Base-by-base conservation (phyloP, 345 rosid genomes). In the Lepidium africanum region DNA sequence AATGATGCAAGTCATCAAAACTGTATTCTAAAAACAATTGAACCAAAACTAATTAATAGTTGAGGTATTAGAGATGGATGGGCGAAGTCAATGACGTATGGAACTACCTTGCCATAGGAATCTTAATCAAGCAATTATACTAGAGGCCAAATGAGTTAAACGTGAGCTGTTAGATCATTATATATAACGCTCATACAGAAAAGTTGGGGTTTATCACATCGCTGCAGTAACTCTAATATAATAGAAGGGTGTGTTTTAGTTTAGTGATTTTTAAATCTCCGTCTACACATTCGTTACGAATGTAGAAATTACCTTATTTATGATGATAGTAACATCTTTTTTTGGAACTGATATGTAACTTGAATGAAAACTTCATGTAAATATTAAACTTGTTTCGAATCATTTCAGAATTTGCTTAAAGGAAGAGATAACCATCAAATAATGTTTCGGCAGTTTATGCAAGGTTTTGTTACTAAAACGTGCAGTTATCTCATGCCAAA, bases 1-100 rank as follows among this genome's bases (percentile, higher is more conserved):
- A 80, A 81, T 30, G 54, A 49, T 47, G 30, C 60, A 63, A 46
- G 23, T 60, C 15, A 43, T 45, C 38, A 45, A 12, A 40, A 48
- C 9, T 38, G 32, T 40, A 14, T 32, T 55, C 38, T 45, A 56
- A 12, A 2, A 17, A 10, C 3, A 47, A 19, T 3, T 39, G 17
- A 72, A 19, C 39, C 21, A 40, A 12, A 65, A 33, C 38, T 56
- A 56, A 40, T 11, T 35, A 41, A 40, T 2, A 11, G n/a, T 37
- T 55, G 65, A 47, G 58, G 32, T 13, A 30, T 37, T 9, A 17
- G 51, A 56, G 14, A 47, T 16, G 15, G 13, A 38, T 27, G 13
- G 25, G 70, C 16, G 14, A 42, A 46, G 21, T 50, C 41, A 16
- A 30, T 37, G 37, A 15, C n/a, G 61, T 33, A 61, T 10, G 54